Evolutionary conservation across 306 rosid genomes (phyloP), one percentile per base, ranked within the genome.

Genomic region (Arachis hypogaea): DNA sequence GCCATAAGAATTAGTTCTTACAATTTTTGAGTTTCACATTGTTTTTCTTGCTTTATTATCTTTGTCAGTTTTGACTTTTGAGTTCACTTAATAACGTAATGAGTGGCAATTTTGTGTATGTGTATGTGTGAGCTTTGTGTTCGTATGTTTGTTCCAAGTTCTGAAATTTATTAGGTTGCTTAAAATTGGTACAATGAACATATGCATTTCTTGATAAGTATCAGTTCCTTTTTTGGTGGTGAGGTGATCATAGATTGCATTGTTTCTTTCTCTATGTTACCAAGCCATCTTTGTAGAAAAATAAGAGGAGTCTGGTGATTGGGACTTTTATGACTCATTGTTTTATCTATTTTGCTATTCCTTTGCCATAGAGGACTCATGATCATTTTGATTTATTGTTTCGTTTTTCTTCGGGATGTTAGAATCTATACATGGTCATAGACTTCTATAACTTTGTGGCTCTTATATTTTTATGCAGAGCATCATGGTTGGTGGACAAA

Each of bases 401-500:
- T 3, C 1, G 51, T 43, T 43, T 43, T 16, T 57, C 42, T 7
- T 50, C 7, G 63, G 50, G 14, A 10, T 16, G 50, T 22, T 43
- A 7, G 29, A 28, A 64, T 7, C 7, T 45, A 46, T 49, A 12
- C 44, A 40, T 62, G 57, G 72, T 64, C 61, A 43, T 40, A 7
- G 38, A 29, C 12, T 29, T 29, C 36, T 69, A 7, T 63, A 63
- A 75, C 10, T 45, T 40, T 29, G 38, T 59, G 43, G 28, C 28
- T 74, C 71, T 69, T 63, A 63, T 18, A 78, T 59, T 55, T 80
- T 51, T 72, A 49, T 78, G 86, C 85, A 91, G 97, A 28, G 69
- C 94, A 42, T 85, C 97, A 28, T 88, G 94, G 94, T 73, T 88
- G 83, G 86, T 88, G 62, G 98, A 93, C 83, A 85, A 89, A 78